A percentile compares a stretch with the other conserved stretches of the same genome.
Evolutionary conservation across 2,329 filamentous ascomycete species (phyloP).

Genomic region (Claviceps spartinae): DNA sequence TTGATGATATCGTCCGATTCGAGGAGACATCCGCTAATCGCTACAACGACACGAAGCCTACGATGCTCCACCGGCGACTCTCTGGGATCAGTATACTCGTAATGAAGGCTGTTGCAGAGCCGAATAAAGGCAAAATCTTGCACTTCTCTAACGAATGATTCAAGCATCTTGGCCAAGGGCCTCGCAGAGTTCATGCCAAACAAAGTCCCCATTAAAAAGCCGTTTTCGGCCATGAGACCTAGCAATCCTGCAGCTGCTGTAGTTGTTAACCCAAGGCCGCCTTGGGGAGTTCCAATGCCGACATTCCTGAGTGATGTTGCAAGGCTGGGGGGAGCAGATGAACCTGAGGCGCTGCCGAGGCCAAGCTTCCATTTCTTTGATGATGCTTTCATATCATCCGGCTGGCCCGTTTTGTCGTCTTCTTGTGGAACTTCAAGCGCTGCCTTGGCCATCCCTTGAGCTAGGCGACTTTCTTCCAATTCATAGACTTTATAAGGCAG

Average conservation of each 20-base stretch:
- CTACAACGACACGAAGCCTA: slow-evolving; percentile 68
- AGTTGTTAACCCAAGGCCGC: slow-evolving; percentile 60
- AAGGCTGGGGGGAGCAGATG: slow-evolving; percentile 44
- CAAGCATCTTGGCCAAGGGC: slow-evolving; percentile 77
- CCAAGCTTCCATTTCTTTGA: slow-evolving; percentile 61
- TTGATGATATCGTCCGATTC: slow-evolving; percentile 53
- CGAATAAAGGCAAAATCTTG: slow-evolving; percentile 81
- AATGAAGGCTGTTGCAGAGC: slow-evolving; percentile 36
- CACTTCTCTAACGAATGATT: slow-evolving; percentile 74
- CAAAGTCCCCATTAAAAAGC: slow-evolving; percentile 65
- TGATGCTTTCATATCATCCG: slow-evolving; percentile 47
- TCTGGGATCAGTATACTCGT: slow-evolving; percentile 33
- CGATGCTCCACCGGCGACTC: slow-evolving; percentile 43
- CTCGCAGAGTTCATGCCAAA: slow-evolving; percentile 85
- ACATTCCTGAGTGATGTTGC: slow-evolving; percentile 65
- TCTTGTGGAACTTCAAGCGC: slow-evolving; percentile 36
- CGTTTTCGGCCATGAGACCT: slow-evolving; percentile 66
- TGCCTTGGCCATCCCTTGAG: slow-evolving; percentile 58
- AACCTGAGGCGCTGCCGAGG: slow-evolving; percentile 26
- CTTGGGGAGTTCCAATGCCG: slow-evolving; percentile 66
- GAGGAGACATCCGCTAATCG: slow-evolving; percentile 68
- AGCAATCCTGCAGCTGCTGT: slow-evolving; percentile 66
- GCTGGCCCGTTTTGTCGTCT: slow-evolving; percentile 18
- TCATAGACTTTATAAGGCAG: slow-evolving; percentile 51
- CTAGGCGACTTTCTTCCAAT: slow-evolving; percentile 62